phyloP scores from a whole-genome alignment of 2,329 filamentous ascomycete species.

The Knufia petricola region DNA sequence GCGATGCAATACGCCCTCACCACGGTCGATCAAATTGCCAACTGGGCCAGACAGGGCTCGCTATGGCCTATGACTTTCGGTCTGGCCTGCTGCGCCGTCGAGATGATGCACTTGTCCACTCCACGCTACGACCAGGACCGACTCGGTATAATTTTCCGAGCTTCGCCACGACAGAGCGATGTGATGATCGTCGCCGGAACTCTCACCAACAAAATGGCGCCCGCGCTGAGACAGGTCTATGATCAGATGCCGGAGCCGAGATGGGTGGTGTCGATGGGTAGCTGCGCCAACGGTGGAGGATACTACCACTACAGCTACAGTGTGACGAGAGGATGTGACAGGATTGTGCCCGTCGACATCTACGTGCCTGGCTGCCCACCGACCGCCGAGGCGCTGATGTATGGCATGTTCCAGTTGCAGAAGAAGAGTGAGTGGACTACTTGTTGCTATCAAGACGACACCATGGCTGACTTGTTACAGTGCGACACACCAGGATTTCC shows the following conservation, averaged over 20 bases:
- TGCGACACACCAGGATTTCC: constrained; percentile 40
- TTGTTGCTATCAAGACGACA: background rate
- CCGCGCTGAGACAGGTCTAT: constrained; percentile 80
- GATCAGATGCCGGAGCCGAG: constrained; percentile 90
- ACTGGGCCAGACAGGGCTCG: constrained; percentile 76
- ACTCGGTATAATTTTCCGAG: constrained; percentile 81
- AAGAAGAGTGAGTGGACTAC: constrained; percentile 46
- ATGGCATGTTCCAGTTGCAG: constrained; percentile 64
- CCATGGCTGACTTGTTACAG: constrained; percentile 9
- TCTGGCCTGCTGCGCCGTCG: constrained; percentile 78
- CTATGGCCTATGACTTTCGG: constrained; percentile 86
- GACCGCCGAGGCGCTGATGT: constrained; percentile 44
- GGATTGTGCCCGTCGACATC: constrained; percentile 69
- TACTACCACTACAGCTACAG: constrained; percentile 83
- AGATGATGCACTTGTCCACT: constrained; percentile 88
- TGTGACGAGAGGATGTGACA: constrained; percentile 64
- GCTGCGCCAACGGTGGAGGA: constrained; percentile 73
- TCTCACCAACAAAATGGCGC: constrained; percentile 93
- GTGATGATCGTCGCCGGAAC: constrained; percentile 92
- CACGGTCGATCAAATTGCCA: constrained; percentile 57
- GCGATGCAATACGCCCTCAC: constrained; percentile 43
- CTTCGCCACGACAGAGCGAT: constrained; percentile 77
- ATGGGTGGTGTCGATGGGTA: constrained; percentile 81
- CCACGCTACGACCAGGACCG: constrained; percentile 85
- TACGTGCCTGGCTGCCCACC: constrained; percentile 65